These are phyloP conservation scores for Cinnamomum micranthum DNA, from an alignment of 164 flowering plant genomes.

Conservation along the genomic window DNA sequence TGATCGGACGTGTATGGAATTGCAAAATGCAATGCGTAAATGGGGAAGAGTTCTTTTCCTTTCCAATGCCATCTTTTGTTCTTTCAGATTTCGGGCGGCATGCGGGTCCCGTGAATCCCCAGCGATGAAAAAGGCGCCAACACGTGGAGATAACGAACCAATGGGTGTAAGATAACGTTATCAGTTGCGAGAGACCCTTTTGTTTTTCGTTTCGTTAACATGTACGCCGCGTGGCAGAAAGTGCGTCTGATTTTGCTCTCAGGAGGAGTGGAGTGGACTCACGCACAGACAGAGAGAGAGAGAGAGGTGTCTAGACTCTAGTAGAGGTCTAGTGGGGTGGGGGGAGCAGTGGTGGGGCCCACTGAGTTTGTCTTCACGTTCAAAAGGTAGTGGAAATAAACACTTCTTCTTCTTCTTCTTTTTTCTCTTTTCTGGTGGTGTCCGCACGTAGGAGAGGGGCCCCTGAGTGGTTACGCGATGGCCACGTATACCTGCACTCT, in stretches of 20 bases:
- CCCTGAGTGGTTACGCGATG: neutral
- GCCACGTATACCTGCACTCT: neutral
- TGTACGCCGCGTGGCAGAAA: neutral
- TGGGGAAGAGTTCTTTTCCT: too few relatives aligned
- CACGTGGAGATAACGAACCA: slow-evolving; percentile 5
- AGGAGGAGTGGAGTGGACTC: too few relatives aligned
- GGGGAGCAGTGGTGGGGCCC: neutral
- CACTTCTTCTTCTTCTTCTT: neutral
- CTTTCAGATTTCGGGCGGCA: too few relatives aligned
- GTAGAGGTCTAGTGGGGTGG: neutral
- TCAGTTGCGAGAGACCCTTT: neutral
- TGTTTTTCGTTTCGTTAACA: neutral
- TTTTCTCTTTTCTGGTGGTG: neutral
- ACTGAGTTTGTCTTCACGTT: neutral
- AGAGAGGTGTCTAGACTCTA: neutral
- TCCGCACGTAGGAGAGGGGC: neutral
- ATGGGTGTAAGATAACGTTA: slow-evolving; percentile 8
- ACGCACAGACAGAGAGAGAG: neutral
- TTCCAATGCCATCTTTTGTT: too few relatives aligned
- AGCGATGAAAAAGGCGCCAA: neutral
- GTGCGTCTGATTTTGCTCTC: neutral
- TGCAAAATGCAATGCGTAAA: too few relatives aligned
- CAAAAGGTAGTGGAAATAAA: neutral
- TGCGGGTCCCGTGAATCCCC: neutral
- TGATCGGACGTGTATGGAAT: too few relatives aligned